Evolutionary conservation across 331 rosid genomes (phyloP).

Genomic region (Rosa hybrid): DNA sequence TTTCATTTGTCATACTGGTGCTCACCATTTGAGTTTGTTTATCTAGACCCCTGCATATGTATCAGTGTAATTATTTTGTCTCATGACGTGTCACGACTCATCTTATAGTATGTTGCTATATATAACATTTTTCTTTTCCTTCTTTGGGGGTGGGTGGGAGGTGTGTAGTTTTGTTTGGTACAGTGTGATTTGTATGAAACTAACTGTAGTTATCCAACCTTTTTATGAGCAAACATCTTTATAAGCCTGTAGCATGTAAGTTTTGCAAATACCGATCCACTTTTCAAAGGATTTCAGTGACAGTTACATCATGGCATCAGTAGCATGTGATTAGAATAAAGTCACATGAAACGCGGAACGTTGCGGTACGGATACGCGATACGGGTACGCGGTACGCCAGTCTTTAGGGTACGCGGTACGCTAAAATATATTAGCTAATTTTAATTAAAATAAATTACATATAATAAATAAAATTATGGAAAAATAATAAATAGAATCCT

Average conservation of each 20-base stretch:
- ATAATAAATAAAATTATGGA: too few species aligned
- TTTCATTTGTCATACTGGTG: background rate
- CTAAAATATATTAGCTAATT: too few species aligned
- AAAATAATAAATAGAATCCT: too few species aligned
- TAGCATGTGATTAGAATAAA: background rate
- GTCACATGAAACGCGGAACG: too few species aligned
- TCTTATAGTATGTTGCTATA: background rate
- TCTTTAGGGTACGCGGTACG: too few species aligned
- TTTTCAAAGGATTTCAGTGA: background rate
- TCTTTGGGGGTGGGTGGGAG: background rate
- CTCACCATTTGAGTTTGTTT: background rate
- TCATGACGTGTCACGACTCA: background rate
- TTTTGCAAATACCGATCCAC: background rate
- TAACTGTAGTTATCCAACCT: background rate
- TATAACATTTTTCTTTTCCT: background rate
- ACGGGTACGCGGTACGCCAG: too few species aligned
- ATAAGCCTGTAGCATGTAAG: background rate
- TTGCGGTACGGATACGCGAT: too few species aligned
- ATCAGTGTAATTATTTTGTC: background rate
- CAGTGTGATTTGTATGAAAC: background rate
- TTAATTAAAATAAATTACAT: too few species aligned
- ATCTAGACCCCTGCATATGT: background rate
- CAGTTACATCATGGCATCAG: background rate
- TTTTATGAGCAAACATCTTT: background rate
- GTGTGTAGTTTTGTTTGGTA: background rate